Base-by-base conservation (phyloP, 106 monocot genomes). In the Acorus gramineus region DNA sequence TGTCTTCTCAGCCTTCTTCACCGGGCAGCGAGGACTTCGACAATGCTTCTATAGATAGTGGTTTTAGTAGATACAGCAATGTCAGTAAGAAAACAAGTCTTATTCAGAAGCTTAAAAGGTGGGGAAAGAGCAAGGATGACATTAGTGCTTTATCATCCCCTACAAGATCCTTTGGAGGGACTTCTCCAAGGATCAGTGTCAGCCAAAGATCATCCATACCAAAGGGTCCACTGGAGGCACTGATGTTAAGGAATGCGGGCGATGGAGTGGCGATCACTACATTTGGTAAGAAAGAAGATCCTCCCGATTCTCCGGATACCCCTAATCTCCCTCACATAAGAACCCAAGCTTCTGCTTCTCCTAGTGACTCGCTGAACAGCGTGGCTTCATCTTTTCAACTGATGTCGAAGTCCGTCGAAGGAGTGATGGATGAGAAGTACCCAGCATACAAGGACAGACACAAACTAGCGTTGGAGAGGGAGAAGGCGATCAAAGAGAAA, bases 81-180 rank as follows among this genome's bases (percentile, higher is more conserved):
- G 4, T 87, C 4, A 79, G 85, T 58, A 96, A 85, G 80, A 90
- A 73, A 61, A 73, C 80, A 11, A 76, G 52, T 49, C 59, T 96
- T 3, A 79, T 96, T n/a, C 90, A 96, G 50, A 96, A 90, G 67
- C 68, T 96, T 8, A 96, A 87, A 72, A 87, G 71, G 70, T 96
- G 95, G 95, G 90, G 95, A 4, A 90, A 70, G 76, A 81, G 66
- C 71, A 95, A 87, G 78, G 87, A 96, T 72, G 95, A 96, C 44
- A 59, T 28, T 8, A 78, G 73, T 47, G 56, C 51, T 7, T 42
- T 77, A 14, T 62, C 78, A 14, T 96, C 90, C 7, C 95, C 95
- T 5, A 52, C 77, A 42, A 66, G 78, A 59, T 86, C 85, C 51
- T 53, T 88, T 7, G 82, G 78, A 42, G 63, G 69, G 28, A 64